Evolutionary conservation across 768 basidiomycete genomes (phyloP).

Genomic region (Serendipita indica): DNA sequence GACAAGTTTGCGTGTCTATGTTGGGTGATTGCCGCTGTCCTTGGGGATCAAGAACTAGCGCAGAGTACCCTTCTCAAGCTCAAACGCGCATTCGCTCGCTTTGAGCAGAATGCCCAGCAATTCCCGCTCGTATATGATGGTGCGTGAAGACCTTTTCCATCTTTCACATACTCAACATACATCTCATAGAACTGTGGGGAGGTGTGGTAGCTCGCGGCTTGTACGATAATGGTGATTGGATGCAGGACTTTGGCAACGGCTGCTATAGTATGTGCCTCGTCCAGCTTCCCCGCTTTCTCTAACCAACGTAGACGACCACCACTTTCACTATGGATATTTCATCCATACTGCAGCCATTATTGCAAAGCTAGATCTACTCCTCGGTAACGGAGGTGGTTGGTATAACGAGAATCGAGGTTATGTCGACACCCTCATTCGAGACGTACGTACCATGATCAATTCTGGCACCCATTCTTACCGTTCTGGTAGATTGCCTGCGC

Average conservation of each 20-base stretch:
- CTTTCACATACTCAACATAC: background rate
- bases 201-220: background rate
- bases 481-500: background rate
- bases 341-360: slow-evolving; percentile 12
- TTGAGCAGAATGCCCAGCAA: slow-evolving; percentile 7
- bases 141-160: background rate
- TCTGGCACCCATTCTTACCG: background rate
- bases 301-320: slow-evolving; percentile 7
- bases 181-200: background rate
- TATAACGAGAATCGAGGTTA: background rate
- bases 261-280: slow-evolving; percentile 8
- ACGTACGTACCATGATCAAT: background rate
- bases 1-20: slow-evolving; percentile 10
- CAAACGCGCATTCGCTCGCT: slow-evolving; percentile 8
- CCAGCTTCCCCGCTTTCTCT: background rate
- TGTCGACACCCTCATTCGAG: slow-evolving; percentile 5
- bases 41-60: background rate
- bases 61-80: background rate
- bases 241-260: slow-evolving; percentile 8
- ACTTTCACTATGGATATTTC: slow-evolving; percentile 10
- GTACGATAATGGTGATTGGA: slow-evolving; percentile 8
- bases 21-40: background rate
- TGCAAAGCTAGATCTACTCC: background rate
- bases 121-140: slow-evolving; percentile 10
- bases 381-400: slow-evolving; percentile 3